Evolutionary conservation across 2,329 filamentous ascomycete species (phyloP).

Genomic region (Lizonia empirigonia): DNA sequence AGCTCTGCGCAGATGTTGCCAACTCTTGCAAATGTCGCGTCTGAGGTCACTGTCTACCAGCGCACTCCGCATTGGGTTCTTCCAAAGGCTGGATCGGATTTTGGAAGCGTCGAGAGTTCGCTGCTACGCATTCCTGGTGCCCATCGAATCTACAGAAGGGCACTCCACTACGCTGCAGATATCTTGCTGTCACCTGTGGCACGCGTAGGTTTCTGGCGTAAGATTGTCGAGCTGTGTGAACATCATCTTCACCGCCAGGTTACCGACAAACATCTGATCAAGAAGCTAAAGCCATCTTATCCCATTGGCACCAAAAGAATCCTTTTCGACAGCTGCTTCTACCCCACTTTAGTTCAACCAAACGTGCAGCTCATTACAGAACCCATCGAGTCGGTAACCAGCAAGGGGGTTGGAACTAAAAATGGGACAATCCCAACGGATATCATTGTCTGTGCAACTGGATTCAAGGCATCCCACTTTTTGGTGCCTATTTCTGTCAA

Average conservation of each 20-base stretch:
- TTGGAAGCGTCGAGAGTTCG: background rate
- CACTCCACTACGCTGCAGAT: conserved; percentile 2
- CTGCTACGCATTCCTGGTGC: background rate
- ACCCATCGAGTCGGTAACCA: background rate
- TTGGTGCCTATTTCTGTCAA: background rate
- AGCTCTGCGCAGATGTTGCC: conserved; percentile 5
- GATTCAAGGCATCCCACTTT: background rate
- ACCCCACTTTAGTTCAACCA: background rate
- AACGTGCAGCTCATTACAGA: background rate
- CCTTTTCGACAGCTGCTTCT: background rate
- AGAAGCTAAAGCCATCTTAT: background rate
- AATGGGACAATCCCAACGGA: background rate
- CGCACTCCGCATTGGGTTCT: conserved; percentile 3
- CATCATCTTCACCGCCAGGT: background rate
- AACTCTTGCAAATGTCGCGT: background rate
- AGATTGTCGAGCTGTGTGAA: background rate
- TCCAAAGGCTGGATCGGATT: background rate
- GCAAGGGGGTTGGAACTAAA: background rate
- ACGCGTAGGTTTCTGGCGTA: background rate
- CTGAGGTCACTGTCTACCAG: background rate
- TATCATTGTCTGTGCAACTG: conserved; percentile 3
- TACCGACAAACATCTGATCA: background rate
- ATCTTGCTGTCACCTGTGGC: background rate
- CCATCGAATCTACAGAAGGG: background rate
- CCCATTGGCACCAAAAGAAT: background rate